phyloP scores from a whole-genome alignment of 1,139 yeast genomes.

The Arxiozyma slooffiae region DNA sequence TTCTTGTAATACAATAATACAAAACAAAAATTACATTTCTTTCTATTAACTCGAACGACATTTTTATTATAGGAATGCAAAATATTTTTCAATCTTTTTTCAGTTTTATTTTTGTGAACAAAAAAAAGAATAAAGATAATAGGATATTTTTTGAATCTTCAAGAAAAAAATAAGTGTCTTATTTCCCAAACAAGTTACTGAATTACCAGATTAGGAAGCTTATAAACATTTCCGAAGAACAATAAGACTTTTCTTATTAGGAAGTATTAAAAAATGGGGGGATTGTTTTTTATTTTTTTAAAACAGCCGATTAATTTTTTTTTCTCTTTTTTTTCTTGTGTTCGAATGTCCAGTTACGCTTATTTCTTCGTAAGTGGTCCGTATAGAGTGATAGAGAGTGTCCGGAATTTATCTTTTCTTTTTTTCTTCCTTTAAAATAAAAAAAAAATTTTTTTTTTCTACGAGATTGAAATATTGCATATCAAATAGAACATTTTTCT shows the following conservation, averaged over 20 bases:
- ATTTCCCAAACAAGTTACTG: background rate
- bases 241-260: background rate
- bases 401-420: background rate
- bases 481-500: too few species aligned
- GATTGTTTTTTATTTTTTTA: background rate
- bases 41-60: background rate
- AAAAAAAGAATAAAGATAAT: background rate
- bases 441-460: too few species aligned
- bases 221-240: too few species aligned
- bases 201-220: background rate
- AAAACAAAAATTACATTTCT: too few species aligned
- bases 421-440: too few species aligned
- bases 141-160: background rate
- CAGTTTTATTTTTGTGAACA: too few species aligned
- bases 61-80: background rate
- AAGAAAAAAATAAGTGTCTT: background rate
- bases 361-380: background rate
- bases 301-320: background rate
- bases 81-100: too few species aligned
- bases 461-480: background rate
- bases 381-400: background rate
- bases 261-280: background rate
- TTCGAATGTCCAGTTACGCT: background rate
- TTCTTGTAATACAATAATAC: background rate
- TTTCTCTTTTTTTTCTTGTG: background rate